These are phyloP conservation scores for Apiosordaria backusii DNA, from an alignment of 495 filamentous ascomycete genomes.

Conservation along the genomic window DNA sequence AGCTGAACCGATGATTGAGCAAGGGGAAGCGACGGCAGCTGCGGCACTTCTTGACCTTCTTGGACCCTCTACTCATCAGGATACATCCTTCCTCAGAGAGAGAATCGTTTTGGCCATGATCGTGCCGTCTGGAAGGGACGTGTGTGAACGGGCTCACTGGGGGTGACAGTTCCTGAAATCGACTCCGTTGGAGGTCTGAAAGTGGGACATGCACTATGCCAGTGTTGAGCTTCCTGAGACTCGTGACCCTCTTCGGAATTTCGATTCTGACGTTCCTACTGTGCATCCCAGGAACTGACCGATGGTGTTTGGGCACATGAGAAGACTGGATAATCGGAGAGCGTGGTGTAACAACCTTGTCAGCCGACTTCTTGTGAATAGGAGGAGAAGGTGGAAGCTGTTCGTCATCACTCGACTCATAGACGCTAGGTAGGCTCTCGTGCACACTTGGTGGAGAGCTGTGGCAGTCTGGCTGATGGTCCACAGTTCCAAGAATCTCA, in stretches of 20 bases:
- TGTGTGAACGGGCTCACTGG: background rate
- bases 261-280: conserved; percentile 22
- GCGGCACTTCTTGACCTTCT: conserved; percentile 15
- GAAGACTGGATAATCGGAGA: background rate
- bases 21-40: conserved; percentile 13
- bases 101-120: conserved; percentile 6
- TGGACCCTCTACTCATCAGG: conserved; percentile 5
- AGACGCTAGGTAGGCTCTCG: background rate
- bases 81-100: conserved; percentile 11
- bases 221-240: conserved; percentile 15
- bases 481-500: conserved; percentile 1
- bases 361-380: background rate
- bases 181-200: background rate
- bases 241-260: conserved; percentile 20
- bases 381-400: background rate
- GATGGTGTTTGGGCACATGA: conserved; percentile 20
- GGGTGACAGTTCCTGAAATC: conserved; percentile 13
- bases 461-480: conserved; percentile 14
- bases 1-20: conserved; percentile 14
- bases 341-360: background rate
- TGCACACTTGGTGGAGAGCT: conserved; percentile 17
- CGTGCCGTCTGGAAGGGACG: background rate
- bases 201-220: conserved; percentile 1
- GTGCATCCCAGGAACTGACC: conserved; percentile 26
- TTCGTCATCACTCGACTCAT: conserved; percentile 21